Evolutionary conservation across 176 grass and related monocot species (phyloP).

Genomic region (Urochloa ruziziensis): DNA sequence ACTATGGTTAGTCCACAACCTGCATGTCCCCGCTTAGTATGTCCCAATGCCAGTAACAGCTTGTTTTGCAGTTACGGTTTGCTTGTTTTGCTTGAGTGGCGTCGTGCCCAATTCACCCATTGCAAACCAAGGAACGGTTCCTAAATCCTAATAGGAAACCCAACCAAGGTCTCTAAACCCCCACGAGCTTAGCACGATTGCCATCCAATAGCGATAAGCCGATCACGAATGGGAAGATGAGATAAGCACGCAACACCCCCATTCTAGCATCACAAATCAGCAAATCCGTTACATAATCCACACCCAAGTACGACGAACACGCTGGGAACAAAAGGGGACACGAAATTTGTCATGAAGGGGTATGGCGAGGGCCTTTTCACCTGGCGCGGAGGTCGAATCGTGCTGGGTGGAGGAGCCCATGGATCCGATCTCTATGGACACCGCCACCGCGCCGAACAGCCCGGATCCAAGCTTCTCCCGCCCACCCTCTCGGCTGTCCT

Average conservation of each 20-base stretch:
- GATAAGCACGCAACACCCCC: neutral
- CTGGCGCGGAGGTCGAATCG: constrained; percentile 18
- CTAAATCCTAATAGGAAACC: neutral
- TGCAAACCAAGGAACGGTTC: neutral
- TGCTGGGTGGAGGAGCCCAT: constrained; percentile 40
- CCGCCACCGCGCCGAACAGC: constrained; percentile 28
- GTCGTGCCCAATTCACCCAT: neutral
- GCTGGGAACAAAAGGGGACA: neutral
- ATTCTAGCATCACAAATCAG: neutral
- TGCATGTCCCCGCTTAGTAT: neutral
- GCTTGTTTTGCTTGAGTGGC: neutral
- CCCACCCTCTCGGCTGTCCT: neutral
- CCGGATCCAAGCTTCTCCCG: constrained; percentile 12
- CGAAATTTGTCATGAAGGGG: neutral
- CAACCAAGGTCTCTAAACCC: neutral
- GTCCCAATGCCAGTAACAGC: neutral
- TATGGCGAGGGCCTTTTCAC: neutral
- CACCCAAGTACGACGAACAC: neutral
- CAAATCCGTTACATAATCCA: neutral
- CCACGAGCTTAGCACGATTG: neutral
- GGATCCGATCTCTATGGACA: constrained; percentile 45
- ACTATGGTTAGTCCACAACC: neutral
- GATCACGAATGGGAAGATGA: no score
- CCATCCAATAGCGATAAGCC: neutral
- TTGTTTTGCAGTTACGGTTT: neutral